Percentiles rank a stretch among this genome's conserved stretches.
These are phyloP conservation scores for Aspergillus heteromorphus DNA, from an alignment of 495 filamentous ascomycete species.

Conservation along the genomic window DNA sequence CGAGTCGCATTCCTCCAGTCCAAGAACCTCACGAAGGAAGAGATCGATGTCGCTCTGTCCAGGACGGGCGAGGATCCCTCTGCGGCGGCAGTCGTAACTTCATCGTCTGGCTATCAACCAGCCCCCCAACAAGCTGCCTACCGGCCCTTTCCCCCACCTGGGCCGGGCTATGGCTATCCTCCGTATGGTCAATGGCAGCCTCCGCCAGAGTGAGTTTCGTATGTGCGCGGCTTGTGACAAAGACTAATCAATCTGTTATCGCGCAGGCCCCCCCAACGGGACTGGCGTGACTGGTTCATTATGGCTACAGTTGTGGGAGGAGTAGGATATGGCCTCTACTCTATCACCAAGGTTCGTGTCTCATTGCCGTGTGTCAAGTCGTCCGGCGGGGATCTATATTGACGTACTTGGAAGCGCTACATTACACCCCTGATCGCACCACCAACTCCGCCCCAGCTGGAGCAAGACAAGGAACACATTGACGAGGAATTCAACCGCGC, in stretches of 20 bases:
- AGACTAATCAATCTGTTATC: slow-evolving; percentile 11
- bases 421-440: slow-evolving; percentile 85
- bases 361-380: neutral
- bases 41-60: slow-evolving; percentile 79
- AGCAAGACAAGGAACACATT: slow-evolving; percentile 86
- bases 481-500: slow-evolving; percentile 89
- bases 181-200: slow-evolving; percentile 69
- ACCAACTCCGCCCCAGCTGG: slow-evolving; percentile 86
- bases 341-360: slow-evolving; percentile 66
- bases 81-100: slow-evolving; percentile 29
- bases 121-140: slow-evolving; percentile 48
- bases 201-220: slow-evolving; percentile 50
- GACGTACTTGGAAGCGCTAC: slow-evolving; percentile 59
- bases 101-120: slow-evolving; percentile 39
- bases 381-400: neutral
- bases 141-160: slow-evolving; percentile 48
- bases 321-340: slow-evolving; percentile 80
- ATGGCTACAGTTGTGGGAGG: slow-evolving; percentile 89
- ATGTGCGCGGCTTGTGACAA: neutral
- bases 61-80: slow-evolving; percentile 59
- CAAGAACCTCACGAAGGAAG: slow-evolving; percentile 95
- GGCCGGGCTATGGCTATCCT: slow-evolving; percentile 61
- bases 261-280: slow-evolving; percentile 59
- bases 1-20: slow-evolving; percentile 88
- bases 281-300: slow-evolving; percentile 99